Evolutionary conservation across 495 filamentous ascomycete species (phyloP).

Genomic region (Podospora pseudoanserina): DNA sequence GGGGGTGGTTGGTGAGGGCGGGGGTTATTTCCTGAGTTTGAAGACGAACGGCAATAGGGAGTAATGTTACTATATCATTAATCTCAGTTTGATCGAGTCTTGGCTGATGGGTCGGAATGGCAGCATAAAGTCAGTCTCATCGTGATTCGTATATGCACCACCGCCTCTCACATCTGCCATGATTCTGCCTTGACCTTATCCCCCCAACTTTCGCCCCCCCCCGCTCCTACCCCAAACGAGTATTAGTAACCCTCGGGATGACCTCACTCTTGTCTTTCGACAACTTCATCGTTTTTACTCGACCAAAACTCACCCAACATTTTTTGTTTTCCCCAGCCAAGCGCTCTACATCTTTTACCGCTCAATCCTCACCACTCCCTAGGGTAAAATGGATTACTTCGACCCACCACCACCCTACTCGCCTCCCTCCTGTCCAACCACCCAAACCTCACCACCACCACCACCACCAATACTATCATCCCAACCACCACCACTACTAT

Average conservation of each 20-base stretch:
- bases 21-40: background rate
- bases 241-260: background rate
- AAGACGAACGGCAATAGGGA: too few relatives aligned
- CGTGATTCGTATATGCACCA: background rate
- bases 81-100: too few relatives aligned
- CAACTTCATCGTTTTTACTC: background rate
- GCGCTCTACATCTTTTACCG: background rate
- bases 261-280: background rate
- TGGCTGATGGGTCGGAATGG: too few relatives aligned
- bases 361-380: background rate
- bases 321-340: background rate
- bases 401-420: background rate
- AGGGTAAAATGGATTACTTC: background rate
- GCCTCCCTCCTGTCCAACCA: background rate
- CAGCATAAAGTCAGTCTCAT: too few relatives aligned
- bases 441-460: background rate
- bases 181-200: background rate
- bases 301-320: background rate
- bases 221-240: background rate
- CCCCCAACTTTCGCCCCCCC: background rate
- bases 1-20: conserved; percentile 18
- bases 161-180: too few relatives aligned
- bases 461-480: background rate
- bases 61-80: too few relatives aligned
- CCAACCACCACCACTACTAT: background rate